Base-by-base conservation (phyloP, 257 asterid genomes). In the Scutellaria barbata region DNA sequence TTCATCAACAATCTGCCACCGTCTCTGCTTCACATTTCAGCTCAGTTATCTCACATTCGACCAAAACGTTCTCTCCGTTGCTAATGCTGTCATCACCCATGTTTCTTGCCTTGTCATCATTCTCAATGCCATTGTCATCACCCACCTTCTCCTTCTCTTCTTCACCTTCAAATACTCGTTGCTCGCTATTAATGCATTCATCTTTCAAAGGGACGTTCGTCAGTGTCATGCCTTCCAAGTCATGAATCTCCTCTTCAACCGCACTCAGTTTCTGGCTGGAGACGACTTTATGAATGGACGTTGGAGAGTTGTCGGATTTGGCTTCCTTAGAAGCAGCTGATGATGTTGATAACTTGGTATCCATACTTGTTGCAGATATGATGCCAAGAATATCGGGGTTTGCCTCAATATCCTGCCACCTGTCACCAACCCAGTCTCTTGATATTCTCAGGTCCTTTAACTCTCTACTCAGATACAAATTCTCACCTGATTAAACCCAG, bases 381-480 rank as follows among this genome's bases (percentile, higher is more conserved):
- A 78, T 20, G 71, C 80, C 66, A 18, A 86, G 85, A 68, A 94
- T 80, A 40, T 87, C 78, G 10, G 89, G 88, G 57, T 88, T 87
- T 60, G 85, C 85, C 74, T 88, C 85, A 4, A 92, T 68, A 77
- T 89, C 91, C 66, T 85, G 90, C 99, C 99, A 95, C 13, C 63
- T 80, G 54, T 84, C 90, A 54, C 90, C 95, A 46, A 88, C 80
- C 99, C 99, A 95, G 54, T 95, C 99, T 74, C 88, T 84, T 50
- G 99, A 92, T 72, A 81, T 80, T 81, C 98, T 85, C 11, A 91
- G 77, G 74, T 87, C 80, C 82, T 82, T 75, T 56, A 65, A 66
- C 66, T 82, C 91, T 40, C 78, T 48, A 46, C 76, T 82, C 78
- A 90, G 48, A 82, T 85, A 73, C 81, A 92, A 60, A 65, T 85